Conservation (phyloP, 2,329 filamentous ascomycete species). For the Penicillium sp. region DNA sequence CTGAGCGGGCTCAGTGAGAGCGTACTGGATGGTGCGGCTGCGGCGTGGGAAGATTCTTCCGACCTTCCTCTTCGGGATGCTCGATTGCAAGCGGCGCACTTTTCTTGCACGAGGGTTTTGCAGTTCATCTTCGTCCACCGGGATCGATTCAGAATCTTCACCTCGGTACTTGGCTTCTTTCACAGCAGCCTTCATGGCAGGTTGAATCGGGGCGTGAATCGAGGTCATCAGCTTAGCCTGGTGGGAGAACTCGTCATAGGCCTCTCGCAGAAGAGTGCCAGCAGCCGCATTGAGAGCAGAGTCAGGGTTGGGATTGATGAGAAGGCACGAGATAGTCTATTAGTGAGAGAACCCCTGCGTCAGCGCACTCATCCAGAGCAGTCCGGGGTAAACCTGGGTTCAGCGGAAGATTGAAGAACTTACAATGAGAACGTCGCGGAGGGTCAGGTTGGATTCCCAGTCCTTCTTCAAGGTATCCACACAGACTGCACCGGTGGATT, state of each 20-base stretch:
- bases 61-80: constrained; percentile 15
- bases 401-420: constrained; percentile 20
- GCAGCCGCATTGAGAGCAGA: constrained; percentile 65
- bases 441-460: constrained; percentile 60
- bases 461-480: constrained; percentile 67
- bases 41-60: constrained; percentile 7
- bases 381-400: not conserved
- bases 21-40: not conserved
- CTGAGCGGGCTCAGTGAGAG: not conserved
- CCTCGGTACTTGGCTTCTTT: constrained; percentile 57
- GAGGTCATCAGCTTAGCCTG: constrained; percentile 63
- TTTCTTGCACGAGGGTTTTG: constrained; percentile 20
- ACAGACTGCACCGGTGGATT: constrained; percentile 62
- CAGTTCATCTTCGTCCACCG: constrained; percentile 27
- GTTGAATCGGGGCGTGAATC: constrained; percentile 60
- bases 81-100: constrained; percentile 13
- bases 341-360: not conserved
- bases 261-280: constrained; percentile 60
- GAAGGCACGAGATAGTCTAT: constrained; percentile 61
- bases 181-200: constrained; percentile 47
- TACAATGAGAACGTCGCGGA: constrained; percentile 60
- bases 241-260: constrained; percentile 59
- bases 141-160: constrained; percentile 46
- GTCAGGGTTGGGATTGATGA: constrained; percentile 66
- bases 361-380: not conserved